phyloP scores from a whole-genome alignment of 179 eudicot genomes.

The Beta lomatogona region DNA sequence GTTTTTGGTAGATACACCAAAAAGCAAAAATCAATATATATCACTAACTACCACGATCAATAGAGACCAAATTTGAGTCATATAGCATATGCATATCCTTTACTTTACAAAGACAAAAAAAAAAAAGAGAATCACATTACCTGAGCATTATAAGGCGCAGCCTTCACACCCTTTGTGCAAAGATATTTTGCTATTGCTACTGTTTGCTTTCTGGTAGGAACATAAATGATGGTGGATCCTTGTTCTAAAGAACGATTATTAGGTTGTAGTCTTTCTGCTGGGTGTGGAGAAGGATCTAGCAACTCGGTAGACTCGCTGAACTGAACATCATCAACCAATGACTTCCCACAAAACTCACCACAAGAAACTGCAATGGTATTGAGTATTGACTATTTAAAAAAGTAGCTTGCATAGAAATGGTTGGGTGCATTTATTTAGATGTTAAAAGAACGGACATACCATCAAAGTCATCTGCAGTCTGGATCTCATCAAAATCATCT shows the following conservation, averaged over 20 bases:
- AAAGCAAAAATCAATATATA: neutral
- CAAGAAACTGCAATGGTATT: constrained; percentile 60
- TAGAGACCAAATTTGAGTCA: neutral
- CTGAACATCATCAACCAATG: constrained; percentile 25
- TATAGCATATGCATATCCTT: neutral
- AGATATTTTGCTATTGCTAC: constrained; percentile 62
- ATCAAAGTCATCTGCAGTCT: constrained; percentile 74
- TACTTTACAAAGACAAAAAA: neutral
- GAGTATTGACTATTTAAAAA: neutral
- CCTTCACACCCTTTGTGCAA: constrained; percentile 66
- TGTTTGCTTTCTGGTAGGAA: constrained; percentile 83
- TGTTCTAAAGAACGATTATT: constrained; percentile 39
- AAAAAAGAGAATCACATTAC: constrained; percentile 34
- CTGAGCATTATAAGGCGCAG: constrained; percentile 89
- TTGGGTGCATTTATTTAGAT: neutral
- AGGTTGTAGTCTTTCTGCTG: constrained; percentile 35
- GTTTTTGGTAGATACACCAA: neutral
- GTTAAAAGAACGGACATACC: constrained; percentile 43
- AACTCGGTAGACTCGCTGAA: constrained; percentile 28
- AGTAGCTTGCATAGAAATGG: neutral
- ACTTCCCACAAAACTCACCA: constrained; percentile 72
- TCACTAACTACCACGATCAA: constrained; percentile 5
- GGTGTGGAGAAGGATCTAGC: constrained; percentile 24
- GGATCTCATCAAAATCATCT: constrained; percentile 75
- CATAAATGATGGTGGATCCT: constrained; percentile 85